Evolutionary conservation across 331 rosid species (phyloP).

Genomic region (Spiraea crenata): DNA sequence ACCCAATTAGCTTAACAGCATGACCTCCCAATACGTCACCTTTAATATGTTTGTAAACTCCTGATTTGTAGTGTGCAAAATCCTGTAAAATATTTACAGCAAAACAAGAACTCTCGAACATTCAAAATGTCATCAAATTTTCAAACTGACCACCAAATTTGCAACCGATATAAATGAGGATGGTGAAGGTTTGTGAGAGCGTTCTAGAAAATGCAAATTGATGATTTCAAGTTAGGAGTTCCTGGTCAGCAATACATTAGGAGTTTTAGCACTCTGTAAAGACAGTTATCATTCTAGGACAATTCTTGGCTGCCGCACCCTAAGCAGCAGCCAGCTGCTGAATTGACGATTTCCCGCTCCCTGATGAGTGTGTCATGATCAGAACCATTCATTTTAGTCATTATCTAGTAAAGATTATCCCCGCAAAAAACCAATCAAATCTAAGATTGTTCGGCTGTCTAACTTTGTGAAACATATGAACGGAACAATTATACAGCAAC

Average conservation of each 20-base stretch:
- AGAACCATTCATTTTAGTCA: too few relatives aligned
- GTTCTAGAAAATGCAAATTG: background rate
- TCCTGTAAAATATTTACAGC: constrained; percentile 51
- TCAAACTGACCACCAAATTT: background rate
- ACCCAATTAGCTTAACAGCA: constrained; percentile 88
- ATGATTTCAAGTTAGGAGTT: background rate
- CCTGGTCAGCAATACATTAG: background rate
- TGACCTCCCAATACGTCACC: constrained; percentile 82
- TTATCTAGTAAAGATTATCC: too few relatives aligned
- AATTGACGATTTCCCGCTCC: too few relatives aligned
- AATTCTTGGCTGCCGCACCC: too few relatives aligned
- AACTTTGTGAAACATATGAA: background rate
- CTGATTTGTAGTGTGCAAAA: constrained; percentile 92
- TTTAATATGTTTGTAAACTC: constrained; percentile 81
- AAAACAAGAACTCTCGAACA: constrained; percentile 2
- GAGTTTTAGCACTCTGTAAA: background rate
- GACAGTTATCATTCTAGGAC: background rate
- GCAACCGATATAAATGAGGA: background rate
- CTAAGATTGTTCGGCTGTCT: too few relatives aligned
- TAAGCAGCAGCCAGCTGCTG: too few relatives aligned
- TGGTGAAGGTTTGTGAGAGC: background rate
- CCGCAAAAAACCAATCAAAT: too few relatives aligned
- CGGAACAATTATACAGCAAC: background rate
- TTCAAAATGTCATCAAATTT: background rate
- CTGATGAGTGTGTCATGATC: too few relatives aligned